These are phyloP conservation scores for Daucus carota DNA, from an alignment of 129 eudicot species.

Conservation along the genomic window DH1_v3.0 NC_030383.2:14605001-14605500, in stretches of 20 bases:
- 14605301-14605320: constrained; percentile 8
- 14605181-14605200: constrained; percentile 62
- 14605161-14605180: constrained; percentile 45
- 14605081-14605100: constrained; percentile 82
- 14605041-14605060: constrained; percentile 93
- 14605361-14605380: no score
- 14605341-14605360: background rate
- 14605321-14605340: background rate
- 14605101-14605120: constrained; percentile 37
- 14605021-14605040: constrained; percentile 31
- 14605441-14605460: constrained; percentile 45
- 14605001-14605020: constrained; percentile 21
- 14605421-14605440: constrained; percentile 15
- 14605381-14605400: constrained; percentile 15
- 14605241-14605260: constrained; percentile 23
- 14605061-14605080: constrained; percentile 28
- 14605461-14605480: constrained; percentile 36
- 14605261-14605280: constrained; percentile 25
- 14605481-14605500: constrained; percentile 32
- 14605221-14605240: constrained; percentile 28
- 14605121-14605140: constrained; percentile 30
- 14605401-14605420: constrained; percentile 18
- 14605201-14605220: constrained; percentile 33
- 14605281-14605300: constrained; percentile 19
- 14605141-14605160: constrained; percentile 59